These are phyloP conservation scores for Scalesia atractyloides DNA, from an alignment of 129 eudicot species.

Conservation along the genomic window DNA sequence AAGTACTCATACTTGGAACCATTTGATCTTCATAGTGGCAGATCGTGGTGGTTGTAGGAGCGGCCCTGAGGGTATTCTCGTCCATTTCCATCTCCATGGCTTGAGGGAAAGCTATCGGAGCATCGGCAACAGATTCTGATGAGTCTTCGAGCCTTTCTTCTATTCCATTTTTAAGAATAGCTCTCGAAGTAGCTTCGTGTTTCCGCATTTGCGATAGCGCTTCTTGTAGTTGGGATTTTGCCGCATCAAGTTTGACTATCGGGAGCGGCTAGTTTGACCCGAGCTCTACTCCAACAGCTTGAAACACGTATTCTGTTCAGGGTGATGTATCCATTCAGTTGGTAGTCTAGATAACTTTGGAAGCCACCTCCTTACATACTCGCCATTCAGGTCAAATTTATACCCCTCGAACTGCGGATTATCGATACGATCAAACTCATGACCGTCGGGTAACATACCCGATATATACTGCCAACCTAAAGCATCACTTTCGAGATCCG, in stretches of 20 bases:
- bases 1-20: conserved; percentile 89
- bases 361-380: conserved; percentile 83
- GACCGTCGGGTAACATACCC: conserved; percentile 84
- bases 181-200: conserved; percentile 76
- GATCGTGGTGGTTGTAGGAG: conserved; percentile 43
- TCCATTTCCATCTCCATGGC: conserved; percentile 78
- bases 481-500: conserved; percentile 92
- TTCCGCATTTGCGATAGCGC: conserved; percentile 84
- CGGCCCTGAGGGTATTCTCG: conserved; percentile 47
- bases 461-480: conserved; percentile 92
- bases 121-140: conserved; percentile 59
- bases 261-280: conserved; percentile 91
- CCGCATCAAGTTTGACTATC: conserved; percentile 67
- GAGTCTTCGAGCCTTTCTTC: conserved; percentile 98
- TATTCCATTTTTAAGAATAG: conserved; percentile 68
- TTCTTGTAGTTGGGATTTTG: conserved; percentile 68
- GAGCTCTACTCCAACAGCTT: conserved; percentile 85
- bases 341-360: conserved; percentile 88
- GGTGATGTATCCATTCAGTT: conserved; percentile 94
- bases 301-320: conserved; percentile 85
- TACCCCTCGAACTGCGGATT: conserved; percentile 90
- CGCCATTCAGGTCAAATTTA: conserved; percentile 90
- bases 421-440: conserved; percentile 75
- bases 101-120: conserved; percentile 78
- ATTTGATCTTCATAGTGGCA: conserved; percentile 82